Conservation (phyloP, 176 grass and related monocot genomes). For the Ananas comosus region DNA sequence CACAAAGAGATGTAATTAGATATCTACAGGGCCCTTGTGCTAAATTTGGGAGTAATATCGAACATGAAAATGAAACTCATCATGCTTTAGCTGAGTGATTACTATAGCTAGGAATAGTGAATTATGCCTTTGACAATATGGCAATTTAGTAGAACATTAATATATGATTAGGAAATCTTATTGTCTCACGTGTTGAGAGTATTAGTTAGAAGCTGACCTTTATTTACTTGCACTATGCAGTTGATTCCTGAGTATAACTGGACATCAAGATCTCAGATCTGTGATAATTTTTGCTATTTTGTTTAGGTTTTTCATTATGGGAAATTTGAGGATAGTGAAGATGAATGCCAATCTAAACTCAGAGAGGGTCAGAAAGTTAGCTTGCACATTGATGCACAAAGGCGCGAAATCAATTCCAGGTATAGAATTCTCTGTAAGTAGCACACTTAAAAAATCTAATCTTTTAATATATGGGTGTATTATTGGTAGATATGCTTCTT, state of each 20-base stretch:
- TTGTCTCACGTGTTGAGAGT: too few species aligned
- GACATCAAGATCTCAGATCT: background rate
- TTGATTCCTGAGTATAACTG: background rate
- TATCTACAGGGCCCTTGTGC: too few species aligned
- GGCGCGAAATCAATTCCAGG: constrained; percentile 73
- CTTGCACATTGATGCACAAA: constrained; percentile 43
- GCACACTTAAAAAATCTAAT: background rate
- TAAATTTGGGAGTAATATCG: too few species aligned
- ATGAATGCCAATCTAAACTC: constrained; percentile 20
- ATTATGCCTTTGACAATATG: too few species aligned
- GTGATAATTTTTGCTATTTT: background rate
- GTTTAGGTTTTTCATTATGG: constrained; percentile 83
- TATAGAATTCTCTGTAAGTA: constrained; percentile 9
- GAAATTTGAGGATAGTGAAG: constrained; percentile 40
- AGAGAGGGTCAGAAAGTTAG: constrained; percentile 34
- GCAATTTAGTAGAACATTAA: too few species aligned
- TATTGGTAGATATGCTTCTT: background rate
- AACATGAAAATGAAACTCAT: too few species aligned
- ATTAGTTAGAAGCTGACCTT: background rate
- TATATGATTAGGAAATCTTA: too few species aligned
- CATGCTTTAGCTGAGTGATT: too few species aligned
- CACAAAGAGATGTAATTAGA: too few species aligned
- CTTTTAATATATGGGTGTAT: background rate
- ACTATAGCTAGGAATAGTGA: too few species aligned
- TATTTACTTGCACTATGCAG: background rate